Evolutionary conservation across 768 basidiomycete genomes (phyloP).

Genomic region (Leccinum incarnatum): DNA sequence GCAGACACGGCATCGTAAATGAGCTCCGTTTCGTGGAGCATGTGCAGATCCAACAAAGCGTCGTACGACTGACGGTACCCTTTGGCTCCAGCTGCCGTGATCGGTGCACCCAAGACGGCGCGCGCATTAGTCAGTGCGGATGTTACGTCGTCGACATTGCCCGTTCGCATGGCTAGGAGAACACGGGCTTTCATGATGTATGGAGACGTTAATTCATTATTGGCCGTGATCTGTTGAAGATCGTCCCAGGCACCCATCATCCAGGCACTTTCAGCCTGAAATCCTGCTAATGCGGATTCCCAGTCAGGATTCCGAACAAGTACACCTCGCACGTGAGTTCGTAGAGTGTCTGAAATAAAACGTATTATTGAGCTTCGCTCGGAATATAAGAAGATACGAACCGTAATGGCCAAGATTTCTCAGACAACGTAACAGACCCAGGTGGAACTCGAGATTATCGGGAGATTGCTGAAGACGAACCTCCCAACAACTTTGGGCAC

Average conservation of each 20-base stretch:
- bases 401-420: constrained; percentile 97
- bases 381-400: constrained; percentile 36
- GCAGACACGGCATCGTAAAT: constrained; percentile 46
- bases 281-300: constrained; percentile 72
- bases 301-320: constrained; percentile 83
- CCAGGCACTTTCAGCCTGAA: constrained; percentile 92
- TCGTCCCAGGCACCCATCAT: constrained; percentile 94
- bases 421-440: constrained; percentile 87
- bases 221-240: constrained; percentile 59
- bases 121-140: constrained; percentile 64
- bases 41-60: constrained; percentile 78
- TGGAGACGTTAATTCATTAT: constrained; percentile 49
- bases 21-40: constrained; percentile 81
- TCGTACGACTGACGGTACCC: constrained; percentile 89
- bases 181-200: constrained; percentile 75
- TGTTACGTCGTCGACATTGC: constrained; percentile 43
- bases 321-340: constrained; percentile 92
- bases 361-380: not conserved
- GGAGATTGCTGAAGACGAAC: constrained; percentile 88
- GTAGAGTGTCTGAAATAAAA: constrained; percentile 70
- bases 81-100: constrained; percentile 74
- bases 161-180: constrained; percentile 72
- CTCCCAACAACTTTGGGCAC: constrained; percentile 99
- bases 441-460: constrained; percentile 82
- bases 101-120: constrained; percentile 69